These are phyloP conservation scores for Wickerhamomyces silvicola DNA, from an alignment of 805 yeast species.

Conservation along the genomic window DNA sequence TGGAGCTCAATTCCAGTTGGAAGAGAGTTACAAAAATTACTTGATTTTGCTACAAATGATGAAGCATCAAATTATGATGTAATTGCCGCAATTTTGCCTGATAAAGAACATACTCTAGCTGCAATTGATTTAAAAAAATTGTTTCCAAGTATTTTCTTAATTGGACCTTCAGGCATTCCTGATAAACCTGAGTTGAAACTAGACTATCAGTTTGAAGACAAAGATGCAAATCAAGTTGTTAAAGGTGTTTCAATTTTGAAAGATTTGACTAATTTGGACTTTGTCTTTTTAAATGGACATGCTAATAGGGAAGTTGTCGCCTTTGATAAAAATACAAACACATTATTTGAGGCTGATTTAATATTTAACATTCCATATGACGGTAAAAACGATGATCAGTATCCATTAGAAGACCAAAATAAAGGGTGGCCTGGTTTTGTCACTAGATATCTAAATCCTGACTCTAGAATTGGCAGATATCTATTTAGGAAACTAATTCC, in stretches of 20 bases:
- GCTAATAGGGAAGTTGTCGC: conserved; percentile 53
- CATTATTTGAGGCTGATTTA: conserved; percentile 54
- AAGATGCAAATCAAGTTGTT: conserved; percentile 31
- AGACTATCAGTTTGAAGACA: conserved; percentile 32
- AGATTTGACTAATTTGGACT: conserved; percentile 43
- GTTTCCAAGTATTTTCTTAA: conserved; percentile 44
- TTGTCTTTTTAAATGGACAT: conserved; percentile 51
- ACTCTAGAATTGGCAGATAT: conserved; percentile 29
- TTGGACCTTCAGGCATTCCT: conserved; percentile 40
- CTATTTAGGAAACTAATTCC: conserved; percentile 23
- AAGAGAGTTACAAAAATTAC: conserved; percentile 33
- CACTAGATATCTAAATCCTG: conserved; percentile 36
- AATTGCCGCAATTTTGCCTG: conserved; percentile 53
- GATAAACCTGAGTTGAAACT: conserved; percentile 30
- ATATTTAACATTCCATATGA: conserved; percentile 48
- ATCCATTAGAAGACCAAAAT: conserved; percentile 35
- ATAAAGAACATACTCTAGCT: conserved; percentile 60
- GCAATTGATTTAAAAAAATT: conserved; percentile 43
- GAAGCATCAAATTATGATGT: conserved; percentile 31
- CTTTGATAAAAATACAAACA: conserved; percentile 39
- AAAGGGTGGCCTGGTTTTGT: conserved; percentile 34
- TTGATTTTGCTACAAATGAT: conserved; percentile 29
- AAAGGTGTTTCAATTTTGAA: conserved; percentile 27
- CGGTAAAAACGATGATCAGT: conserved; percentile 48
- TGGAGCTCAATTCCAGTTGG: conserved; percentile 57